Evolutionary conservation across 495 filamentous ascomycete genomes (phyloP).

Genomic region (Thozetella sp.): DNA sequence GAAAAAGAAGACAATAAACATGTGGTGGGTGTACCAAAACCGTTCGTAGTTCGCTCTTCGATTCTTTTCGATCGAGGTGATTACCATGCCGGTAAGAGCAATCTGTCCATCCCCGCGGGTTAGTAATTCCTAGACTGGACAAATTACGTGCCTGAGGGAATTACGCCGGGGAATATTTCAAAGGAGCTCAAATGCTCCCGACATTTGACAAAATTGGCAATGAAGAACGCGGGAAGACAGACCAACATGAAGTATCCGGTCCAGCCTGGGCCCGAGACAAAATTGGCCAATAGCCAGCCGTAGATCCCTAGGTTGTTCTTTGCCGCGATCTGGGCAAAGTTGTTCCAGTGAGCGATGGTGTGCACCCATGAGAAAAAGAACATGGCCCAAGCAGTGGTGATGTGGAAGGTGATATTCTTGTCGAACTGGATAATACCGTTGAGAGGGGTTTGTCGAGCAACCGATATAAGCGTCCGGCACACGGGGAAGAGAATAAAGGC

Average conservation of each 20-base stretch:
- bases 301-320: conserved; percentile 72
- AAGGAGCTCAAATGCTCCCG: too few species aligned
- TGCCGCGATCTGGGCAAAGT: conserved; percentile 72
- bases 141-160: too few species aligned
- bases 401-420: conserved; percentile 83
- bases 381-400: conserved; percentile 78
- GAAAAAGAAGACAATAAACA: conserved; percentile 79
- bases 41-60: conserved; percentile 74
- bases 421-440: conserved; percentile 81
- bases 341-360: conserved; percentile 80
- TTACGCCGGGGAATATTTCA: too few species aligned
- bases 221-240: too few species aligned
- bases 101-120: too few species aligned
- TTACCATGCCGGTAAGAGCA: conserved; percentile 65
- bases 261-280: conserved; percentile 77
- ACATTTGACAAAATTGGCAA: too few species aligned
- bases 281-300: conserved; percentile 71
- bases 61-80: conserved; percentile 70
- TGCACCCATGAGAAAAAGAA: conserved; percentile 82
- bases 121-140: too few species aligned
- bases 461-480: conserved; percentile 76
- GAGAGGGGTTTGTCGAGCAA: conserved; percentile 72
- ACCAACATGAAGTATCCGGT: conserved; percentile 81
- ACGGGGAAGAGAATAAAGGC: conserved; percentile 77
- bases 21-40: conserved; percentile 80